Percentiles rank a stretch among this genome's conserved stretches.
These are phyloP conservation scores for Calonectria hawksworthii DNA, from an alignment of 2,329 filamentous ascomycete species.

Conservation along the genomic window DNA sequence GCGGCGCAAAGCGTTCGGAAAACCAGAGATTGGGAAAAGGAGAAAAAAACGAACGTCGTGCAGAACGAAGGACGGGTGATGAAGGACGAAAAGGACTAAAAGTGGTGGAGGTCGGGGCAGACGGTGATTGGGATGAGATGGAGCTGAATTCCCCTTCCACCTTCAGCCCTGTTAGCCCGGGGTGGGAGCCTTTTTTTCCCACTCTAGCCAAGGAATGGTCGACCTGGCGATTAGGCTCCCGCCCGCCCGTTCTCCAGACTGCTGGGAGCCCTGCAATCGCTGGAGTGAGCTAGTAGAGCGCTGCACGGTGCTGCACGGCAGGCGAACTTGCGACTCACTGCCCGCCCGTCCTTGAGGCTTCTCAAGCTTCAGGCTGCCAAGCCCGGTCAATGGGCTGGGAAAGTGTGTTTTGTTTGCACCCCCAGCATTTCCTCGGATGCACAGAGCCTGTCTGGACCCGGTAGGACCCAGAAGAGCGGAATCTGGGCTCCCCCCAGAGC, in stretches of 20 bases:
- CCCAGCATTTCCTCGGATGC: not conserved
- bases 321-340: not conserved
- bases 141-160: conserved; percentile 15
- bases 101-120: conserved; percentile 16
- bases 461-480: not conserved
- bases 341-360: not conserved
- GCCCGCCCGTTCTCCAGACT: not conserved
- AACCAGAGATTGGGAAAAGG: not conserved
- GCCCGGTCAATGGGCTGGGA: not conserved
- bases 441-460: not conserved
- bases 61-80: conserved; percentile 8
- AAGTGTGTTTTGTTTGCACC: not conserved
- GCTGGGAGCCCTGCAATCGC: not conserved
- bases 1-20: not conserved
- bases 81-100: conserved; percentile 23
- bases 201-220: not conserved
- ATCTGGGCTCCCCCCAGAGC: conserved; percentile 6
- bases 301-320: not conserved
- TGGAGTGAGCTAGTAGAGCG: not conserved
- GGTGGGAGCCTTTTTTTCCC: not conserved
- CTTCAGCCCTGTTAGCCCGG: conserved; percentile 19
- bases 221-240: conserved; percentile 2
- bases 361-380: not conserved
- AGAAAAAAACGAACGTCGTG: conserved; percentile 13
- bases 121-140: conserved; percentile 8